A percentile compares a stretch with the other conserved stretches of the same genome.
Conservation (phyloP, 2,329 filamentous ascomycete species). For the Ophiocordyceps camponoti-saundersi region DNA sequence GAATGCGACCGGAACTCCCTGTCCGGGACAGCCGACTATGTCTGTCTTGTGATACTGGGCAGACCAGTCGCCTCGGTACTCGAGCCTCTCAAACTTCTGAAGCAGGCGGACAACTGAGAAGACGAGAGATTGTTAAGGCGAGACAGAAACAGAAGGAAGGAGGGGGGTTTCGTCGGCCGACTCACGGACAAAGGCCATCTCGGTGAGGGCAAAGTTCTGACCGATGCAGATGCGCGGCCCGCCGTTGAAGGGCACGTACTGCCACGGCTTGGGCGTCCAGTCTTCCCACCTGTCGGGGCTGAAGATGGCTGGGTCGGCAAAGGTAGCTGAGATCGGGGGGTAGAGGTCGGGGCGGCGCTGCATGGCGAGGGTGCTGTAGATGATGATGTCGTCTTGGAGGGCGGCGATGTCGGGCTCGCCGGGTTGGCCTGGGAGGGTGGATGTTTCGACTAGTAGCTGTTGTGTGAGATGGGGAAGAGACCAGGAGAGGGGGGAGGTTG, state of each 20-base stretch:
- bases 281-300: conserved; percentile 49
- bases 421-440: conserved; percentile 49
- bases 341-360: conserved; percentile 52
- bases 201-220: conserved; percentile 67
- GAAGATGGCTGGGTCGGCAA: conserved; percentile 32
- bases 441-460: conserved; percentile 46
- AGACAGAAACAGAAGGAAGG: too few relatives aligned
- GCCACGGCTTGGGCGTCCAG: conserved; percentile 49
- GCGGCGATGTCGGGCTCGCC: conserved; percentile 47
- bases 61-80: conserved; percentile 27
- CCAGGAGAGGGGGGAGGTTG: background rate
- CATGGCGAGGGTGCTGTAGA: conserved; percentile 55
- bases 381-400: conserved; percentile 46
- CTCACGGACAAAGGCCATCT: conserved; percentile 30
- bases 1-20: conserved; percentile 23
- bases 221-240: conserved; percentile 61
- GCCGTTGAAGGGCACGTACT: conserved; percentile 61
- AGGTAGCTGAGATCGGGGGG: conserved; percentile 27
- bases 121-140: background rate
- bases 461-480: background rate
- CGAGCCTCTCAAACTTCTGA: conserved; percentile 40
- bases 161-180: too few relatives aligned
- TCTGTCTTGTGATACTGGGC: conserved; percentile 26
- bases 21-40: conserved; percentile 23
- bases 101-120: conserved; percentile 29